Percentiles rank a stretch among this genome's conserved stretches.
These are phyloP conservation scores for Annulohypoxylon truncatum DNA, from an alignment of 2,329 filamentous ascomycete species.

Conservation along the genomic window DNA sequence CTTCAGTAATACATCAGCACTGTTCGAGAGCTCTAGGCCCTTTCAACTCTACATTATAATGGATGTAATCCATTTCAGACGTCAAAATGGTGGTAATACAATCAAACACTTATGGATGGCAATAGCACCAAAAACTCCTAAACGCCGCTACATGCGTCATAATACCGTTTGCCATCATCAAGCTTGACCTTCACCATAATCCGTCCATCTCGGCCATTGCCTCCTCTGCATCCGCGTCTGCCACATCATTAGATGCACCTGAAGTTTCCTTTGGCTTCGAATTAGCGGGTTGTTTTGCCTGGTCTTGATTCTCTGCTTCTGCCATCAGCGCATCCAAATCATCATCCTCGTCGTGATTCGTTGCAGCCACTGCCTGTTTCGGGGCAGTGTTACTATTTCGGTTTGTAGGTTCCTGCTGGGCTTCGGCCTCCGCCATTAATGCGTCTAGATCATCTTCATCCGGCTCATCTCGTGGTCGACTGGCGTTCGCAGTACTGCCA, in stretches of 20 bases:
- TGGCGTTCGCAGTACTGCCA: slow-evolving; percentile 18
- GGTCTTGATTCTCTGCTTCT: slow-evolving; percentile 44
- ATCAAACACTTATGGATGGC: neutral
- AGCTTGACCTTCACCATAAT: slow-evolving; percentile 56
- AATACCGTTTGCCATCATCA: slow-evolving; percentile 15
- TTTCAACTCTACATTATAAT: neutral
- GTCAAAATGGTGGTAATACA: neutral
- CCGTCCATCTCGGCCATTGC: slow-evolving; percentile 74
- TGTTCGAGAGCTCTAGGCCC: neutral
- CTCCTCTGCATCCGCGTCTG: slow-evolving; percentile 71
- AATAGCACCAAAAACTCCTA: neutral
- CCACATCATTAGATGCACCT: slow-evolving; percentile 29
- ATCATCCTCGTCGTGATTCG: slow-evolving; percentile 51
- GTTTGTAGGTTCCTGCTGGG: slow-evolving; percentile 25
- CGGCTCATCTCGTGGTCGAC: slow-evolving; percentile 36
- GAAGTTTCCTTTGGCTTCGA: slow-evolving; percentile 9
- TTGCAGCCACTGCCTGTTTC: slow-evolving; percentile 28
- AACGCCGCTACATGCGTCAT: slow-evolving; percentile 16
- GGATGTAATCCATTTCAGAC: neutral
- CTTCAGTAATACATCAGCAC: no score
- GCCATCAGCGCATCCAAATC: slow-evolving; percentile 54
- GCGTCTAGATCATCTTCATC: slow-evolving; percentile 59
- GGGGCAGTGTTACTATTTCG: slow-evolving; percentile 3
- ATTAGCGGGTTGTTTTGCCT: slow-evolving; percentile 1
- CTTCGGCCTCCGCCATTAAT: slow-evolving; percentile 55